Conservation (phyloP, 805 yeast genomes). For the Geotrichum ghanense region DNA sequence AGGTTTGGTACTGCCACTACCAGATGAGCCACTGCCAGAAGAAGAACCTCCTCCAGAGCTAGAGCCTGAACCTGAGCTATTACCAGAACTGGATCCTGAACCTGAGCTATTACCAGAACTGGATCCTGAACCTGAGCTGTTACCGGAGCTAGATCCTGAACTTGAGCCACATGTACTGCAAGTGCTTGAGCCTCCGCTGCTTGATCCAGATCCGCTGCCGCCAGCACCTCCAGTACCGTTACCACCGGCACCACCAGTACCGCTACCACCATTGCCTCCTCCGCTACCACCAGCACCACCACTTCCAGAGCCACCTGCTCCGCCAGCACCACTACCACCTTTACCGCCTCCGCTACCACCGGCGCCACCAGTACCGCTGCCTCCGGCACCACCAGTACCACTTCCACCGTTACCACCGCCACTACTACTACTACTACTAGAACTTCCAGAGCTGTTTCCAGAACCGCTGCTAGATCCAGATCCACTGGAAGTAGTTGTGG, state of each 20-base stretch:
- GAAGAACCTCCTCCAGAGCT: neutral
- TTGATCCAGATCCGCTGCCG: too few species aligned
- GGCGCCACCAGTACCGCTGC: neutral
- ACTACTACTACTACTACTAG: neutral
- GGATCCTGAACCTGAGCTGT: too few species aligned
- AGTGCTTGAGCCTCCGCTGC: too few species aligned
- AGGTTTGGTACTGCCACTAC: too few species aligned
- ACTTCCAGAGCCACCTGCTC: neutral
- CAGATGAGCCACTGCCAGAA: neutral
- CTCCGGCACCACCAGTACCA: neutral
- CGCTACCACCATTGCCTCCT: neutral
- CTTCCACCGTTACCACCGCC: neutral
- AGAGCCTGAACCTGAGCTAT: too few species aligned
- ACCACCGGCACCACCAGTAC: neutral
- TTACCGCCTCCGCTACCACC: neutral
- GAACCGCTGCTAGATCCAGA: neutral
- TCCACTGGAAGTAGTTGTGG: too few species aligned
- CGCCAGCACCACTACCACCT: neutral
- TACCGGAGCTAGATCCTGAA: too few species aligned
- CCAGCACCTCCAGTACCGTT: neutral
- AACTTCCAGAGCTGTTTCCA: too few species aligned
- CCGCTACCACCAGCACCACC: neutral
- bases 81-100: too few species aligned
- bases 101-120: too few species aligned
- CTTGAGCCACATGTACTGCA: too few species aligned